phyloP scores from a whole-genome alignment of 192 early-diverging fungal genomes.

The Coemansia sp. region DNA sequence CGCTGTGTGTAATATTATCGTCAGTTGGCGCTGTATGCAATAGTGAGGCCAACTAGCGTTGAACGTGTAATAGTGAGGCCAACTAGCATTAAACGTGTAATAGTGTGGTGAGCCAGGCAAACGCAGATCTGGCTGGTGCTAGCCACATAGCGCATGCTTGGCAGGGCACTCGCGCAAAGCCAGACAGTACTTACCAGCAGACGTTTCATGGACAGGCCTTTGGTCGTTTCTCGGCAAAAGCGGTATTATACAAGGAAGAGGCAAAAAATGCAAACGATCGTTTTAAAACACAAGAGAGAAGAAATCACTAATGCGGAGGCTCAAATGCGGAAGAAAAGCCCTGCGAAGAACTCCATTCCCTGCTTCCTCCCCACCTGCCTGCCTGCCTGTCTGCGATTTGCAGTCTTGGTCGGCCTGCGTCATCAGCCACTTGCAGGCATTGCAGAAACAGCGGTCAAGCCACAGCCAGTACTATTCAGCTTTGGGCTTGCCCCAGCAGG shows the following conservation, averaged over 20 bases:
- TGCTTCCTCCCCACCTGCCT: no score
- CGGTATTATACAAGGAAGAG: neutral
- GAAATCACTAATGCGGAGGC: neutral
- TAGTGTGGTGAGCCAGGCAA: no score
- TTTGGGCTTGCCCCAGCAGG: constrained; percentile 25
- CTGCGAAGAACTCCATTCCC: neutral
- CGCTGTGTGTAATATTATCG: no score
- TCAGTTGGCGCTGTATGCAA: no score
- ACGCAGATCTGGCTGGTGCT: no score
- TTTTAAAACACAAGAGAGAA: constrained; percentile 11
- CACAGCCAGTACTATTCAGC: neutral
- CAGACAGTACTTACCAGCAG: constrained; percentile 21
- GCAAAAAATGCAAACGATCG: constrained; percentile 1
- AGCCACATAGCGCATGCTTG: no score
- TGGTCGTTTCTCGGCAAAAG: neutral
- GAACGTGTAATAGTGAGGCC: no score
- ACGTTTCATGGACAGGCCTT: constrained; percentile 18
- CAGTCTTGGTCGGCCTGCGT: neutral
- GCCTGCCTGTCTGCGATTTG: neutral
- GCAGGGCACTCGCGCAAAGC: no score
- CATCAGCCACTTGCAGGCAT: neutral
- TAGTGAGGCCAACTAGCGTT: no score
- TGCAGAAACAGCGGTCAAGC: neutral
- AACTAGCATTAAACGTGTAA: no score
- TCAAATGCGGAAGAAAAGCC: neutral